Percentiles rank a stretch among this genome's conserved stretches.
Conservation (phyloP, 1,139 yeast genomes). For the Debaryomyces sp. region DNA sequence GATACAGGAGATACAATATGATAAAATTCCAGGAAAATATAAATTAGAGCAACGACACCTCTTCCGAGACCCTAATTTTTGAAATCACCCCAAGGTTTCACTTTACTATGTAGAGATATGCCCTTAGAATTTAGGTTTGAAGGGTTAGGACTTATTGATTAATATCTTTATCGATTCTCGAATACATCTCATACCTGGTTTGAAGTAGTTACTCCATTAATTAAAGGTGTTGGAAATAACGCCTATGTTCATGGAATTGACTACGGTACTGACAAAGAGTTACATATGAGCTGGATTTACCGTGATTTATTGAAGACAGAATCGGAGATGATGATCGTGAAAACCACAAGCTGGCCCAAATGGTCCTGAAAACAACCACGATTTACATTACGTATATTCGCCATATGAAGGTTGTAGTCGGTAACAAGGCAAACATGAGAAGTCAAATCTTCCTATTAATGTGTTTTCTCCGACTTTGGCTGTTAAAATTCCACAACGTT, state of each 20-base stretch:
- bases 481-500: slow-evolving; percentile 14
- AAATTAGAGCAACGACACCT: too few relatives aligned
- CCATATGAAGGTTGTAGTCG: slow-evolving; percentile 17
- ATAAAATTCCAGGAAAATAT: too few relatives aligned
- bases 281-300: slow-evolving; percentile 19
- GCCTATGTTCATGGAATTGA: slow-evolving; percentile 20
- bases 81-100: slow-evolving; percentile 19
- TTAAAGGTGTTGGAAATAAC: slow-evolving; percentile 17
- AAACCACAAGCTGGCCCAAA: slow-evolving; percentile 20
- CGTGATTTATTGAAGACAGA: slow-evolving; percentile 18
- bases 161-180: slow-evolving; percentile 14
- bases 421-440: slow-evolving; percentile 11
- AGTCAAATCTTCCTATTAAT: slow-evolving; percentile 1
- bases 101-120: slow-evolving; percentile 14
- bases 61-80: too few relatives aligned
- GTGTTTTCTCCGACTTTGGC: slow-evolving; percentile 10
- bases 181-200: slow-evolving; percentile 10
- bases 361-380: slow-evolving; percentile 21
- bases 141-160: slow-evolving; percentile 20
- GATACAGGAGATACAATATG: too few relatives aligned
- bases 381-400: slow-evolving; percentile 13
- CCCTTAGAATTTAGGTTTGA: slow-evolving; percentile 18
- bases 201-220: slow-evolving; percentile 13
- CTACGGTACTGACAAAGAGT: slow-evolving; percentile 6
- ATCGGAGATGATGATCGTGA: slow-evolving; percentile 3